A percentile compares a stretch with the other conserved stretches of the same genome.
Evolutionary conservation across 2,329 filamentous ascomycete genomes (phyloP).

Genomic region (Fusarium protoensiforme): DNA sequence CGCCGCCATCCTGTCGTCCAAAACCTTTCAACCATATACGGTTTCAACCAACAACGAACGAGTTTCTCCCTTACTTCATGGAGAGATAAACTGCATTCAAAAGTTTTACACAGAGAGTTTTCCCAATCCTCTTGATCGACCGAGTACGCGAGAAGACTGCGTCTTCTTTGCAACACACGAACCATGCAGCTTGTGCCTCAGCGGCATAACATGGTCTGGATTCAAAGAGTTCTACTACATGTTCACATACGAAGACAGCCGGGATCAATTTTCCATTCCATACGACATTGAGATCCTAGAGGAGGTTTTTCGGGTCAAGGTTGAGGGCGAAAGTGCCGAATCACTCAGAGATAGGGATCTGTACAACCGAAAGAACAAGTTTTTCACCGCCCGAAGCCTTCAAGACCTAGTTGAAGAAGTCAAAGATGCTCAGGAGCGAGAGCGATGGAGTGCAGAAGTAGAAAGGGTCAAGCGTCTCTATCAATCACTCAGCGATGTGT

Average conservation of each 20-base stretch:
- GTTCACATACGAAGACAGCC: constrained; percentile 69
- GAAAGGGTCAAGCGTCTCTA: constrained; percentile 62
- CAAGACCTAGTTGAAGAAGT: constrained; percentile 53
- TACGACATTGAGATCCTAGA: constrained; percentile 69
- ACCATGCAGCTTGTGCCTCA: constrained; percentile 68
- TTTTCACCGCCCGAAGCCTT: constrained; percentile 60
- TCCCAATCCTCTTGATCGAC: constrained; percentile 50
- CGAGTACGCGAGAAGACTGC: constrained; percentile 57
- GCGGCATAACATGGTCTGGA: constrained; percentile 67
- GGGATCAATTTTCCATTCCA: constrained; percentile 65
- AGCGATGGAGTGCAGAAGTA: constrained; percentile 54
- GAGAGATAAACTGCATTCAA: constrained; percentile 71
- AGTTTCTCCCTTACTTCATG: constrained; percentile 65
- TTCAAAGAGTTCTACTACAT: constrained; percentile 68
- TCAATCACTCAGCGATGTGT: constrained; percentile 57
- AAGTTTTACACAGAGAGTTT: constrained; percentile 60
- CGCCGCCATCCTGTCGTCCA: constrained; percentile 62
- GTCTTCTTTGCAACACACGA: constrained; percentile 70
- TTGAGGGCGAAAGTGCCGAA: constrained; percentile 50
- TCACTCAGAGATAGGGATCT: constrained; percentile 53
- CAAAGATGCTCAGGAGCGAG: constrained; percentile 47
- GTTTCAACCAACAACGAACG: constrained; percentile 68
- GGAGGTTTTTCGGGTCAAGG: constrained; percentile 63
- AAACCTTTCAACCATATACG: constrained; percentile 55
- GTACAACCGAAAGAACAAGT: constrained; percentile 67